These are phyloP conservation scores for Nakaseomyces kungkrabaensis DNA, from an alignment of 1,139 yeast species.

Conservation along the genomic window DNA sequence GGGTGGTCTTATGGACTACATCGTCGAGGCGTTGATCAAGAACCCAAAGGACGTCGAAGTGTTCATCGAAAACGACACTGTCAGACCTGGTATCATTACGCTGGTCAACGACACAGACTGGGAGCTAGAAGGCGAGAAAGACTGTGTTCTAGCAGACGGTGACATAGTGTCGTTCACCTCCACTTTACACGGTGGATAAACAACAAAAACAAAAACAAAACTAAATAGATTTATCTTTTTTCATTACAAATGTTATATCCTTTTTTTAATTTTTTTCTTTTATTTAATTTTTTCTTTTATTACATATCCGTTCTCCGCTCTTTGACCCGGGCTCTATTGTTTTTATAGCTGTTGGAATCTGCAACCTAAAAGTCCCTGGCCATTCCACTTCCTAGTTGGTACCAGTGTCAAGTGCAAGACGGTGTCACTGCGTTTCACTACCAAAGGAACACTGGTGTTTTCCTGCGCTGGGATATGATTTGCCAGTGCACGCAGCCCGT, in stretches of 20 bases:
- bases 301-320: too few relatives aligned
- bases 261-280: neutral
- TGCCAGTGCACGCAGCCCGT: slow-evolving; percentile 30
- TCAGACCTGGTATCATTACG: slow-evolving; percentile 87
- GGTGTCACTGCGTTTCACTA: slow-evolving; percentile 12
- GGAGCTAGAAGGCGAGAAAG: slow-evolving; percentile 89
- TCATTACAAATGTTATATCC: too few relatives aligned
- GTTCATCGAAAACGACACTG: slow-evolving; percentile 68
- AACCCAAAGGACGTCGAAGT: slow-evolving; percentile 60
- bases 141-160: slow-evolving; percentile 59
- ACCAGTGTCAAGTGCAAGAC: slow-evolving; percentile 25
- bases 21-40: slow-evolving; percentile 46
- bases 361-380: slow-evolving; percentile 68
- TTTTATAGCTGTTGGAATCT: slow-evolving; percentile 4
- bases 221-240: too few relatives aligned
- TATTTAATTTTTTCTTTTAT: neutral
- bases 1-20: slow-evolving; percentile 46
- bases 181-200: slow-evolving; percentile 86
- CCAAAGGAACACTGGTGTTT: slow-evolving; percentile 13
- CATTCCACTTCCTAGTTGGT: slow-evolving; percentile 58
- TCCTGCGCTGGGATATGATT: slow-evolving; percentile 13
- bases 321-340: too few relatives aligned
- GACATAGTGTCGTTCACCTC: slow-evolving; percentile 84
- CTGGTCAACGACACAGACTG: slow-evolving; percentile 92
- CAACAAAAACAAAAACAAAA: too few relatives aligned